Base-by-base conservation (phyloP, 768 basidiomycete genomes). In the Leucogyrophana mollusca region DNA sequence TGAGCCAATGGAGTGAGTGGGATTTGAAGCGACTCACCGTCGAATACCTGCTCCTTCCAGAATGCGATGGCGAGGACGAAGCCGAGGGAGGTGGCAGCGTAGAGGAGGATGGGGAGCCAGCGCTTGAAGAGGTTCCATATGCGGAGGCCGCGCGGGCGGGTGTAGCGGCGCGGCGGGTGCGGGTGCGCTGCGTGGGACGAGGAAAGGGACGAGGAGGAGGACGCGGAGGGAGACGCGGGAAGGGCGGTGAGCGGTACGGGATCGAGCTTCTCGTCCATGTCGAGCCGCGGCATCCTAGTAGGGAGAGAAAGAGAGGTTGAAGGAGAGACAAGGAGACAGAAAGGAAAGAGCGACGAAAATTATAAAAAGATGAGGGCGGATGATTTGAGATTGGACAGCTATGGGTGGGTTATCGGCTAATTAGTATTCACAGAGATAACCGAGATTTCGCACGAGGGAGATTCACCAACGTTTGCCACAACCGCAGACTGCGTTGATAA, bases 31-130 rank as follows among this genome's bases (percentile, higher is more conserved):
- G n/a, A 73, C 87, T 62, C 57, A 92, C 93, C 81, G 56, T 77
- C 66, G 66, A 96, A 94, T 34, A 95, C 75, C 60, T 95, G 80
- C 17, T 77, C 76, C 65, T 83, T 84, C 78, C 87, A 94, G 53
- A 91, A 81, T 25, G 83, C 85, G 59, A 94, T 82, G n/a, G 87
- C 89, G 38, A 85, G 65, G 27, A 94, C 59, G 56, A 95, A 91
- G 10, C 77, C 82, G 27, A 93, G 71, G 51, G 77, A 91, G 25
- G 90, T 92, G 6, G 84, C 70, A 14, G 76, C 80, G 70, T 94
- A 96, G 42, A 83, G 61, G 47, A 90, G 75, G 46, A 93, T 67
- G 30, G 91, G 91, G 21, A 85, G 65, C 86, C 87, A 93, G 41
- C 87, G 80, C 52, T 77, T 79, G 52, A 89, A 54, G n/a, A 79